Base-by-base conservation (phyloP, 1,139 yeast species). In the Yamadazyma oceani region DNA sequence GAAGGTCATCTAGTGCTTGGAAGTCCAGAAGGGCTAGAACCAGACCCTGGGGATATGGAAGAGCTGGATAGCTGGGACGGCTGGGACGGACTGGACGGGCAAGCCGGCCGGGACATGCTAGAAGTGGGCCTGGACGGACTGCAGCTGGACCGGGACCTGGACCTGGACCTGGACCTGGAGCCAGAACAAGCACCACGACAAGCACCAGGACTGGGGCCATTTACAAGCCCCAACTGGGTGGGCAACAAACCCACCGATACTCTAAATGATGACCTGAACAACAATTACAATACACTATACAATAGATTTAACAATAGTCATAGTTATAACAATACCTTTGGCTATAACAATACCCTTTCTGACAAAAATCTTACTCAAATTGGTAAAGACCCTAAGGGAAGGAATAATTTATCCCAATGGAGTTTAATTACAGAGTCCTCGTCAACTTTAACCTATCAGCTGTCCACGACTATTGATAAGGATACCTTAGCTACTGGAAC, bases 1-100 rank as follows among this genome's bases (percentile, higher is more conserved):
- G 43, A 40, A 11, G 40, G 40, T 14, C 43, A 40, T 23, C 35
- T 40, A 5, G 26, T 40, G 13, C 27, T 40, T 27, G 43, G 43
- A 3, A 29, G 17, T 11, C 26, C 36, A 8, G 26, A 21, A 17
- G 34, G 9, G 3, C 12, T 15, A 13, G 32, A 19, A 10, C 17
- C 30, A n/a, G 30, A 25, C n/a, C n/a, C n/a, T n/a, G n/a, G n/a
- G n/a, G n/a, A n/a, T n/a, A n/a, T n/a, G n/a, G n/a, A n/a, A n/a
- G n/a, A n/a, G n/a, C n/a, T n/a, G n/a, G n/a, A n/a, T n/a, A n/a
- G n/a, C n/a, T n/a, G n/a, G n/a, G n/a, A n/a, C n/a, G n/a, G n/a
- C n/a, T n/a, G n/a, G n/a, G n/a, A n/a, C n/a, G n/a, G n/a, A n/a
- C n/a, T n/a, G n/a, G n/a, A n/a, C n/a, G n/a, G n/a, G n/a, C n/a